Conservation (phyloP, 2,329 filamentous ascomycete species). For the Curvularia verruculosa region DNA sequence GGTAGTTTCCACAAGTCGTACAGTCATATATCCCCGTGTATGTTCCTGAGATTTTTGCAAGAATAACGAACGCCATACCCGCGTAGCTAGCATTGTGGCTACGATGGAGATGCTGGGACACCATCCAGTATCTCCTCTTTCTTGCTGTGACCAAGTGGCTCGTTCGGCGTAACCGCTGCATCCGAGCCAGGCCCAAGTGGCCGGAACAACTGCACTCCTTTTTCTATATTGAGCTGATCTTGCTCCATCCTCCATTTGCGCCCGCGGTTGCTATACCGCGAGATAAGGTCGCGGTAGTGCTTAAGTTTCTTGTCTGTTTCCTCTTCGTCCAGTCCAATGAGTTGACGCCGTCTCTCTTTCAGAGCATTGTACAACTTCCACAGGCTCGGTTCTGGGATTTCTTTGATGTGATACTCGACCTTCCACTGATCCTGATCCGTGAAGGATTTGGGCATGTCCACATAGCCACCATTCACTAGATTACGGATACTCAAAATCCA, state of each 20-base stretch:
- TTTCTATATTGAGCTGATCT: conserved; percentile 58
- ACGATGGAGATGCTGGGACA: conserved; percentile 11
- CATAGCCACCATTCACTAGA: conserved; percentile 69
- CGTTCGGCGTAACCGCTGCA: neutral
- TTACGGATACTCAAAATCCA: conserved; percentile 76
- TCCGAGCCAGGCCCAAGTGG: conserved; percentile 41
- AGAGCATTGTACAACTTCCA: conserved; percentile 45
- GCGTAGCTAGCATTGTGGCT: neutral
- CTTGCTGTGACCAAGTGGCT: conserved; percentile 5
- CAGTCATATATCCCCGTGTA: neutral
- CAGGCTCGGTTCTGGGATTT: conserved; percentile 47
- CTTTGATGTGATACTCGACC: conserved; percentile 78
- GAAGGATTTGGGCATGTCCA: conserved; percentile 65
- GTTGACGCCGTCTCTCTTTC: conserved; percentile 61
- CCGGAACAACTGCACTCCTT: conserved; percentile 47
- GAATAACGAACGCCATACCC: neutral
- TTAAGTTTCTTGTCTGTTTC: conserved; percentile 46
- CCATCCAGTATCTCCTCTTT: conserved; percentile 9
- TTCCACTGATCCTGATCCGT: conserved; percentile 63
- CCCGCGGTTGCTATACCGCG: conserved; percentile 61
- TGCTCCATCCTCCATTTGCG: conserved; percentile 63
- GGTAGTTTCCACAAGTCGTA: neutral
- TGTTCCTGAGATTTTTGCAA: neutral
- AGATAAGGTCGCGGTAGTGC: conserved; percentile 55
- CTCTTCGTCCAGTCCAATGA: conserved; percentile 49